Percentiles rank a stretch among this genome's conserved stretches.
These are phyloP conservation scores for Talaromyces piceae DNA, from an alignment of 2,329 filamentous ascomycete species.

Conservation along the genomic window DNA sequence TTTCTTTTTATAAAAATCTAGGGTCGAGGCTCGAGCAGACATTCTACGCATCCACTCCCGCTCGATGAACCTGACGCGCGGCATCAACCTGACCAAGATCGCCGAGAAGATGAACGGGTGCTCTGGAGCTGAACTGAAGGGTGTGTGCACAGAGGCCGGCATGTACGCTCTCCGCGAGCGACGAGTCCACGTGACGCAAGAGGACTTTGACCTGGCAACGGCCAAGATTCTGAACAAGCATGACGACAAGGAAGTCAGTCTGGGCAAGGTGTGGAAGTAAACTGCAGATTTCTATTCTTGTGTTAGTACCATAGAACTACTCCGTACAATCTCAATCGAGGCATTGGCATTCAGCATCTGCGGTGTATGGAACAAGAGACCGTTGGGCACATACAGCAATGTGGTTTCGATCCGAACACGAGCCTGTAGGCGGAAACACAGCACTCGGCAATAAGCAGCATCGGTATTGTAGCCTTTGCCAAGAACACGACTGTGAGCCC, in stretches of 20 bases:
- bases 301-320: too few species aligned
- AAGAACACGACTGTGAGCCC: too few species aligned
- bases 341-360: too few species aligned
- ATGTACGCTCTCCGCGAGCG: conserved; percentile 97
- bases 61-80: conserved; percentile 96
- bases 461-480: too few species aligned
- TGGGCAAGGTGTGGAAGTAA: conserved; percentile 81
- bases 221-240: conserved; percentile 99
- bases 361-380: too few species aligned
- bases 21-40: conserved; percentile 88
- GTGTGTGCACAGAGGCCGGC: conserved; percentile 95
- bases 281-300: too few species aligned
- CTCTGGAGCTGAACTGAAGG: conserved; percentile 94
- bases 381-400: too few species aligned
- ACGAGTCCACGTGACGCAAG: conserved; percentile 95
- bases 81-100: conserved; percentile 96
- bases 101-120: conserved; percentile 99
- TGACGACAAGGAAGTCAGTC: conserved; percentile 91
- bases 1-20: conserved; percentile 17
- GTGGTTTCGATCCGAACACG: too few species aligned
- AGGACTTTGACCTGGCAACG: conserved; percentile 96
- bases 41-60: conserved; percentile 96
- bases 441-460: too few species aligned
- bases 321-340: too few species aligned
- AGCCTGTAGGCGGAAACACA: too few species aligned